A percentile compares a stretch with the other conserved stretches of the same genome.
phyloP scores from a whole-genome alignment of 108 stramenopile genomes.

The Schizochytrium sp. region DNA sequence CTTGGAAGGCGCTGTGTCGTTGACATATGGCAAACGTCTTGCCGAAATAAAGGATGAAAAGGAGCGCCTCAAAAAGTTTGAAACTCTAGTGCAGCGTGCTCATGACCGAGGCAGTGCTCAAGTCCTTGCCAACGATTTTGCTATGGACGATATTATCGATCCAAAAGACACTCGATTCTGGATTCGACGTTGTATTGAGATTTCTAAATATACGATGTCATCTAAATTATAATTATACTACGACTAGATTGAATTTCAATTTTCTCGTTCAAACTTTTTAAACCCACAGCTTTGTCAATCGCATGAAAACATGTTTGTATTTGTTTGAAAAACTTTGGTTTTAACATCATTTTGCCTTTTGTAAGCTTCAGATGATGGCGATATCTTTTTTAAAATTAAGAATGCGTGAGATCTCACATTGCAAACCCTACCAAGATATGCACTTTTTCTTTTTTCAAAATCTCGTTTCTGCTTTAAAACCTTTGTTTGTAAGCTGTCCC shows the following conservation, averaged over 20 bases:
- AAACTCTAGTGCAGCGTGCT: neutral
- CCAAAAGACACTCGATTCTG: conserved; percentile 57
- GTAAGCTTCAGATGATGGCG: too few species aligned
- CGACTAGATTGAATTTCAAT: neutral
- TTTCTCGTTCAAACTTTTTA: too few species aligned
- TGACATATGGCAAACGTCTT: conserved; percentile 56
- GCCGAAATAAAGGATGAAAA: conserved; percentile 51
- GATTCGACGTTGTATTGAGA: conserved; percentile 11
- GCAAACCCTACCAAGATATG: too few species aligned
- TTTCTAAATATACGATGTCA: neutral
- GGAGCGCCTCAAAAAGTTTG: conserved; percentile 50
- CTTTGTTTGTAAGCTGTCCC: too few species aligned
- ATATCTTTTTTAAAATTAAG: too few species aligned
- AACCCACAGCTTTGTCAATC: too few species aligned
- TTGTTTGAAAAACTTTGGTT: too few species aligned
- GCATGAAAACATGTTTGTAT: too few species aligned
- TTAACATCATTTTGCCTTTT: too few species aligned
- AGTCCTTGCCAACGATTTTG: conserved; percentile 51
- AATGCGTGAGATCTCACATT: too few species aligned
- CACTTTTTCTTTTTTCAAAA: too few species aligned
- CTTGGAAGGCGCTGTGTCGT: conserved; percentile 59
- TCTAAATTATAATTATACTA: neutral
- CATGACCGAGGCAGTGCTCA: conserved; percentile 47
- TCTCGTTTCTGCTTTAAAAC: too few species aligned
- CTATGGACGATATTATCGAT: conserved; percentile 64